These are phyloP conservation scores for Dentipellis fragilis DNA, from an alignment of 768 basidiomycete genomes.

Conservation along the genomic window DNA sequence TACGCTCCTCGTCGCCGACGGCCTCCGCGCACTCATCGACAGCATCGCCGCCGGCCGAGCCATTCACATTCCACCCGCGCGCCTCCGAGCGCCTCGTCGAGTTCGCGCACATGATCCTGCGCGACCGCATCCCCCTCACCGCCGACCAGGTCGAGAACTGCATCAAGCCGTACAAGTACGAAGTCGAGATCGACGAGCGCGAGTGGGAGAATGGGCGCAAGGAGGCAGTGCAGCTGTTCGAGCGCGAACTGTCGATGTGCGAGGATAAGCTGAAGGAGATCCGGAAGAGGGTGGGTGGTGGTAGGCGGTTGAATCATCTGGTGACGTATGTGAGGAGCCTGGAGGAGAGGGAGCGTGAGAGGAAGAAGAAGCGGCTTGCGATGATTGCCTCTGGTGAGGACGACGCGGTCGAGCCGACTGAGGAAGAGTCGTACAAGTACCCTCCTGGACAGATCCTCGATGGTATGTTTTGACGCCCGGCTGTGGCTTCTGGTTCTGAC, in stretches of 20 bases:
- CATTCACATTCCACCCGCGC: conserved; percentile 83
- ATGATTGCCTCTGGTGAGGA: conserved; percentile 24
- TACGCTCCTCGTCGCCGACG: conserved; percentile 90
- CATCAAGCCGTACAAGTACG: conserved; percentile 99
- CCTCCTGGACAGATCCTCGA: conserved; percentile 88
- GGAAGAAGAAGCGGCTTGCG: conserved; percentile 41
- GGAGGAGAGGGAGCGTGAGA: conserved; percentile 69
- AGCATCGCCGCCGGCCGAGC: conserved; percentile 81
- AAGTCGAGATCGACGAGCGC: conserved; percentile 85
- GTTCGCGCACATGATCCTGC: conserved; percentile 86
- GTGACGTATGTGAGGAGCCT: conserved; percentile 73
- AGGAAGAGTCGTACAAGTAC: conserved; percentile 69
- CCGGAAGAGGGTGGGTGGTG: conserved; percentile 79
- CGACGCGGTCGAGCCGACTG: conserved; percentile 26
- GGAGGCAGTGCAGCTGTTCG: conserved; percentile 67
- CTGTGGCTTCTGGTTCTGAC: not conserved
- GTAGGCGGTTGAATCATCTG: conserved; percentile 64
- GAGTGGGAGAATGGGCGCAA: conserved; percentile 88
- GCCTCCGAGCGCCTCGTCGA: conserved; percentile 85
- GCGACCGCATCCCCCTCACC: conserved; percentile 90
- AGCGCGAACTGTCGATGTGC: conserved; percentile 77
- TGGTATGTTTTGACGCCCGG: conserved; percentile 40
- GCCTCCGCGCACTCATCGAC: conserved; percentile 81
- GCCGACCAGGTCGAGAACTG: conserved; percentile 99
- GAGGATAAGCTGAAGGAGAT: conserved; percentile 84